Evolutionary conservation across 306 rosid genomes (phyloP), one percentile per base, ranked within the genome.

Genomic region (Gastrolobium bilobum): DNA sequence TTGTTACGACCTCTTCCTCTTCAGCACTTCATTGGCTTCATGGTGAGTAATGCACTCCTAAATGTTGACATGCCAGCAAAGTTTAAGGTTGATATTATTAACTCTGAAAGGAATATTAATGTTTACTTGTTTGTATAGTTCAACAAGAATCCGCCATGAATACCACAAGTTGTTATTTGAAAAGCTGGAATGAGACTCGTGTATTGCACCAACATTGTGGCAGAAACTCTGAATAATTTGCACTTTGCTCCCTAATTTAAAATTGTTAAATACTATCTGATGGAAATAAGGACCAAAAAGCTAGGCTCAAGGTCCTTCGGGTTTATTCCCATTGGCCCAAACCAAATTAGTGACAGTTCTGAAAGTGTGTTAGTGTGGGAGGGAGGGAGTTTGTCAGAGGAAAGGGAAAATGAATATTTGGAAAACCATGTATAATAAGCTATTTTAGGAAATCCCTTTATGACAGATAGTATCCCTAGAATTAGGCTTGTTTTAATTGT

Each of bases 1-100:
- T 92, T 85, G 81, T 95, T 42, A 92, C 98, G 0, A 85, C 93
- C 56, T 82, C 95, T 68, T 91, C 98, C 66, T 91, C 98, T 66
- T 83, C 97, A 69, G 86, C 97, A 70, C 84, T 95, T 65, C 80
- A 77, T 81, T 91, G 98, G 97, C 78, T 95, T 85, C 99, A 91
- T 83, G 98, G 98, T 92, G 77, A 87, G 94, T 85, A 68, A 29
- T 61, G 47, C 73, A 53, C 59, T 78, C 61, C 63, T 77, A 46
- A 30, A 72, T 72, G 57, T 66, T 40, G 53, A 72, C 47, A 29
- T 62, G 73, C 73, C 68, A 33, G 31, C 48, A 70, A 46, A 69
- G 51, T 53, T 71, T 76, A 66, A n/a, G 42, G 15, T 50, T 76
- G 74, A 76, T 63, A 54, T 51, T 68, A 54, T 48, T 38, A 14